Percentiles rank a stretch among this genome's conserved stretches.
Evolutionary conservation across 441 rosid genomes (phyloP).

Genomic region (Melianthus villosus): DNA sequence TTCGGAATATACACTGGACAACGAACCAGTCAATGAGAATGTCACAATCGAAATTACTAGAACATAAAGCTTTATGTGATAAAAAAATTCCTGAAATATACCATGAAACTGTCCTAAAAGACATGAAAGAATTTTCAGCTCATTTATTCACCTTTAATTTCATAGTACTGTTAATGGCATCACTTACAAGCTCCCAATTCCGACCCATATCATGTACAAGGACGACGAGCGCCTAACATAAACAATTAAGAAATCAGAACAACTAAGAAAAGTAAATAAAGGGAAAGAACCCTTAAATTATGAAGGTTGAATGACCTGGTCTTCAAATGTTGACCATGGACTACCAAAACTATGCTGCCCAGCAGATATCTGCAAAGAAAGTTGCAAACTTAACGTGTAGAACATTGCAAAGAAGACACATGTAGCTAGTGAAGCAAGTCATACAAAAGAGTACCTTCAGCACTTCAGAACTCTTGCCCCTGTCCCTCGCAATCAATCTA

Average conservation of each 20-base stretch:
- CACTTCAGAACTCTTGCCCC: constrained; percentile 60
- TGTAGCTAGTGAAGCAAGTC: constrained; percentile 8
- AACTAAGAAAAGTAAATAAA: constrained; percentile 1
- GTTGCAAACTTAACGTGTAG: constrained; percentile 11
- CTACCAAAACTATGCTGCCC: constrained; percentile 71
- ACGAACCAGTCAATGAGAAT: constrained; percentile 11
- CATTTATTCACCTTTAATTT: constrained; percentile 61
- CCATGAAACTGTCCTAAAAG: neutral
- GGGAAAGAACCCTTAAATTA: constrained; percentile 2
- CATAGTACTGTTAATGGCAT: constrained; percentile 78
- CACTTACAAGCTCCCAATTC: constrained; percentile 98
- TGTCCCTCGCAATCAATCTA: constrained; percentile 56
- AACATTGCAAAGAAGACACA: constrained; percentile 8
- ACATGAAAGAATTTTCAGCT: constrained; percentile 7
- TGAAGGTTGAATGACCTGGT: constrained; percentile 47
- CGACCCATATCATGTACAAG: constrained; percentile 99
- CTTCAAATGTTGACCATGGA: constrained; percentile 92
- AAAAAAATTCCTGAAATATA: constrained; percentile 2
- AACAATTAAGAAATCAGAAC: constrained; percentile 8
- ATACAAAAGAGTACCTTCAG: constrained; percentile 40
- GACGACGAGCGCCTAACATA: constrained; percentile 82
- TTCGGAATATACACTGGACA: constrained; percentile 78
- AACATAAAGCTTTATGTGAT: neutral
- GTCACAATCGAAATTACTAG: neutral
- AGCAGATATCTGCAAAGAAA: constrained; percentile 47